Evolutionary conservation across 2,329 filamentous ascomycete genomes (phyloP).

Genomic region (Cercospora berteroae): DNA sequence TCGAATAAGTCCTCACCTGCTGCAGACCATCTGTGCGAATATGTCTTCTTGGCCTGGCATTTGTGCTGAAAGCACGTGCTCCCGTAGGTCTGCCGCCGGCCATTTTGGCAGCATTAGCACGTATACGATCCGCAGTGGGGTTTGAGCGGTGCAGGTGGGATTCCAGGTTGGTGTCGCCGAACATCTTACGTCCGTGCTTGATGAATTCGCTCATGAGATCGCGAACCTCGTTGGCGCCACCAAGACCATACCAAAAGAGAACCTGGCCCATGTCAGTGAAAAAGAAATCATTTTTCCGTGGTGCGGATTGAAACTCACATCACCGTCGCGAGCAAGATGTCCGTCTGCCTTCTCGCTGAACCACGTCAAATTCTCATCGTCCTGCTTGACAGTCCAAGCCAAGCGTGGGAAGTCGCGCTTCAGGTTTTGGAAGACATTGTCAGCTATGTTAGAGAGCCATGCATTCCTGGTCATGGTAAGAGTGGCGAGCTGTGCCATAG

Average conservation of each 20-base stretch:
- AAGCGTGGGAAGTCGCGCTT: constrained; percentile 91
- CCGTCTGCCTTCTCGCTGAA: constrained; percentile 97
- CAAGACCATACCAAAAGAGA: constrained; percentile 93
- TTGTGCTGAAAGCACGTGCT: constrained; percentile 65
- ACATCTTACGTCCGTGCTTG: constrained; percentile 77
- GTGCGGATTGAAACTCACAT: constrained; percentile 44
- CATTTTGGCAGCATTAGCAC: constrained; percentile 49
- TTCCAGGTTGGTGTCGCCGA: constrained; percentile 85
- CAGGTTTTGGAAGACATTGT: constrained; percentile 90
- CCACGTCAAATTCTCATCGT: constrained; percentile 96
- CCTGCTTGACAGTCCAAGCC: constrained; percentile 93
- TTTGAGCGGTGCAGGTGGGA: constrained; percentile 78
- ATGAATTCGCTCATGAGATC: constrained; percentile 83
- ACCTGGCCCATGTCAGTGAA: constrained; percentile 40
- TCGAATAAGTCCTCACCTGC: constrained; percentile 44
- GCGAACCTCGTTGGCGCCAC: constrained; percentile 75
- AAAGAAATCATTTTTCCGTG: background rate
- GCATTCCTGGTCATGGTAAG: constrained; percentile 91
- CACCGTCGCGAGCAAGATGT: constrained; percentile 73
- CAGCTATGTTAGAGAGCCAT: constrained; percentile 90
- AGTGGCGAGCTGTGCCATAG: constrained; percentile 82
- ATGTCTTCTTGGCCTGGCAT: constrained; percentile 37
- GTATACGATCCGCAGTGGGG: constrained; percentile 62
- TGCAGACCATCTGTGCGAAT: constrained; percentile 16
- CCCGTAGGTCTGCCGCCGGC: constrained; percentile 28